Conservation (phyloP, 1,284 basidiomycete genomes). For the Marasmius oreades region DNA sequence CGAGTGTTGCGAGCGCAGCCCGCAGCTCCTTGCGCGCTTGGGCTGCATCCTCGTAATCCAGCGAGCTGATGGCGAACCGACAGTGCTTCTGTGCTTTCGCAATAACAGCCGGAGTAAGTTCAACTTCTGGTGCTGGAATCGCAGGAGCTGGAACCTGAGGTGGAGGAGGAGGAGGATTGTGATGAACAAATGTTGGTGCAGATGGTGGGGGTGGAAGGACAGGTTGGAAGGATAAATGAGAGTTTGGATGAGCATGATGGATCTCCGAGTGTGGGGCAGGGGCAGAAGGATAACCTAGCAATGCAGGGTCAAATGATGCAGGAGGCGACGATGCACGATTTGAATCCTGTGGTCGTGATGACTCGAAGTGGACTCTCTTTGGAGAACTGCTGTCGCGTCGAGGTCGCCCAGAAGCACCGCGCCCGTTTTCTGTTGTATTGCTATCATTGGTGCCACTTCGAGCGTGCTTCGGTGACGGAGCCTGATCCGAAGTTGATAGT, state of each 20-base stretch:
- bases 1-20: conserved; percentile 72
- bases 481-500: conserved; percentile 16
- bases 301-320: not conserved
- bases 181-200: conserved; percentile 14
- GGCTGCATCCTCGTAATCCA: conserved; percentile 90
- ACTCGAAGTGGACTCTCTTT: conserved; percentile 13
- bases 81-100: conserved; percentile 86
- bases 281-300: not conserved
- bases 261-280: not conserved
- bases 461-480: not conserved
- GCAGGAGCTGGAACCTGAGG: conserved; percentile 11
- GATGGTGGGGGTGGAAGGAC: conserved; percentile 11
- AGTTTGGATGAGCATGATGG: not conserved
- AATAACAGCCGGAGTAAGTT: conserved; percentile 61
- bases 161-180: conserved; percentile 3
- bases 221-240: conserved; percentile 16
- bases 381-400: conserved; percentile 6
- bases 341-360: not conserved
- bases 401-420: conserved; percentile 8
- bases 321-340: conserved; percentile 1
- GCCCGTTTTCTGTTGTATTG: conserved; percentile 14
- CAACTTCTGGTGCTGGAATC: conserved; percentile 30
- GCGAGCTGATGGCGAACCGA: conserved; percentile 83
- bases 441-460: conserved; percentile 30
- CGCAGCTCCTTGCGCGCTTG: conserved; percentile 79